Conservation (phyloP, 1,284 basidiomycete species). For the Spongiforma sp. region DNA sequence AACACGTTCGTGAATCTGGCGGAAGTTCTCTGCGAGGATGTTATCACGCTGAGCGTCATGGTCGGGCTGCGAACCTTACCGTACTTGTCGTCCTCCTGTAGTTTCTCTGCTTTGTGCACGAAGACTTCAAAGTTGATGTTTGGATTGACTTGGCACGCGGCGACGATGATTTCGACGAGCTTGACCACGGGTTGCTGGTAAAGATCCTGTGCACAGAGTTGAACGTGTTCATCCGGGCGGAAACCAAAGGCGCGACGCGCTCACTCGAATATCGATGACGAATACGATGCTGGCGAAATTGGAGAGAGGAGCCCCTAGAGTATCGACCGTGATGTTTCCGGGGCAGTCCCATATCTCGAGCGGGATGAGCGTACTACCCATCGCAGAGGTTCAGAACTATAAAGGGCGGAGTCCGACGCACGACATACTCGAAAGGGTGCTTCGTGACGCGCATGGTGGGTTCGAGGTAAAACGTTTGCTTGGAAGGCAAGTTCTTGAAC, state of each 20-base stretch:
- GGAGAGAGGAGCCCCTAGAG: constrained; percentile 72
- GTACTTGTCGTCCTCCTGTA: constrained; percentile 92
- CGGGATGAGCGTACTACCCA: constrained; percentile 88
- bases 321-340: constrained; percentile 79
- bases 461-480: constrained; percentile 93
- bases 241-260: no score
- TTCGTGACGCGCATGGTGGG: constrained; percentile 81
- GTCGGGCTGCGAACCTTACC: constrained; percentile 54
- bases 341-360: constrained; percentile 98
- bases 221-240: constrained; percentile 1
- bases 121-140: constrained; percentile 90
- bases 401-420: background rate
- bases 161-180: constrained; percentile 78
- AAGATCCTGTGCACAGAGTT: constrained; percentile 52
- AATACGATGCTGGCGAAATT: constrained; percentile 88
- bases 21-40: constrained; percentile 73
- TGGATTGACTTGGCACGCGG: constrained; percentile 78
- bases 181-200: constrained; percentile 81
- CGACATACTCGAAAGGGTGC: constrained; percentile 82
- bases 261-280: constrained; percentile 95
- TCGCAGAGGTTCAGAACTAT: constrained; percentile 8
- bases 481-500: constrained; percentile 84
- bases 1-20: constrained; percentile 87
- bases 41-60: constrained; percentile 1
- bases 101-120: constrained; percentile 94